These are phyloP conservation scores for Suillus paluster DNA, from an alignment of 768 basidiomycete species.

Conservation along the genomic window DNA sequence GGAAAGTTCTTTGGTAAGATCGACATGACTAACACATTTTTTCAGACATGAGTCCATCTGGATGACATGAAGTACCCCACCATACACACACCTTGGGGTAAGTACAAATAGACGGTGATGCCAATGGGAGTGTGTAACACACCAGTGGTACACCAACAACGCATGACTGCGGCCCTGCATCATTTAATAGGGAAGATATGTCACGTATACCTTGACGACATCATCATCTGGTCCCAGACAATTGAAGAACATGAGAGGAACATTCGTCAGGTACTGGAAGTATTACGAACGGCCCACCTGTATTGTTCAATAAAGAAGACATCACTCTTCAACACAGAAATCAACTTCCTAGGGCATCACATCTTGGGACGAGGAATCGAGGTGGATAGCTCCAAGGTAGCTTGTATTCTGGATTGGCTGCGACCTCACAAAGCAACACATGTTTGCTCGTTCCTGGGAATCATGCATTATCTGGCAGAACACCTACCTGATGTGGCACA, in stretches of 20 bases:
- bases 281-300: slow-evolving; percentile 18
- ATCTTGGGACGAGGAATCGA: slow-evolving; percentile 35
- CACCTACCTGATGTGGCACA: slow-evolving; percentile 30
- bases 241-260: slow-evolving; percentile 25
- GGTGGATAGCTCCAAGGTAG: slow-evolving; percentile 13
- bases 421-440: slow-evolving; percentile 22
- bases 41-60: slow-evolving; percentile 38
- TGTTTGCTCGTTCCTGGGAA: slow-evolving; percentile 22
- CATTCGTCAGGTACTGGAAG: slow-evolving; percentile 17
- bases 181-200: slow-evolving; percentile 21
- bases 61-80: slow-evolving; percentile 40
- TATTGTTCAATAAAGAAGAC: slow-evolving; percentile 34
- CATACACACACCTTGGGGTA: slow-evolving; percentile 41
- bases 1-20: slow-evolving; percentile 43
- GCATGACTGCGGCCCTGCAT: slow-evolving; percentile 16
- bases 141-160: slow-evolving; percentile 21
- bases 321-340: slow-evolving; percentile 21
- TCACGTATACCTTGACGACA: slow-evolving; percentile 23
- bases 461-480: slow-evolving; percentile 32
- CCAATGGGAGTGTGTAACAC: slow-evolving; percentile 18
- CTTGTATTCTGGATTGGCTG: slow-evolving; percentile 34
- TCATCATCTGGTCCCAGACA: slow-evolving; percentile 34
- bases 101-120: slow-evolving; percentile 40
- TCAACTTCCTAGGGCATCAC: slow-evolving; percentile 18
- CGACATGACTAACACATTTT: slow-evolving; percentile 48